Base-by-base conservation (phyloP, 202 grass and related monocot genomes). In the Saccharum hybrid region DNA sequence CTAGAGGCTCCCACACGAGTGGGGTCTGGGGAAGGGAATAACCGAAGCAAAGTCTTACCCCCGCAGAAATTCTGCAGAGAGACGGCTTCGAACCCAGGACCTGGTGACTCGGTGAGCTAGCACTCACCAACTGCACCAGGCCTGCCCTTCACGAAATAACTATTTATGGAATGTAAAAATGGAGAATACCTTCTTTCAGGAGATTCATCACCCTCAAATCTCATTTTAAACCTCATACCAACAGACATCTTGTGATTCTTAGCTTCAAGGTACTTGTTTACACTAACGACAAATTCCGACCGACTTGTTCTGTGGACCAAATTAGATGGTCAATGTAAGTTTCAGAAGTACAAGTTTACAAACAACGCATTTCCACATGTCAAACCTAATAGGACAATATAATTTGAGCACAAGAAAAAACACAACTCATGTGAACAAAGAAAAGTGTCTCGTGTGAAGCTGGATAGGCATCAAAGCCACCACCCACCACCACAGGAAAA, bases 221-320 rank as follows among this genome's bases (percentile, higher is more conserved):
- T 93, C 96, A 98, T 98, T 72, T 88, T 93, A 81, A 95, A 98
- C 62, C 96, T 93, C 96, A 92, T 89, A 57, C 96, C 96, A 67
- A 95, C 81, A 78, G 89, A 87, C 43, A 93, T 87, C 71, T 95
- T 93, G 23, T 78, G 78, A 62, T 91, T 93, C 81, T 90, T 92
- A 82, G 90, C 87, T 88, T 98, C 92, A 63, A 95, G 81, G 81
- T 98, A 98, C 83, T 95, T 98, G 81, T 92, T 95, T 37, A 93
- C 76, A 34, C 85, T 89, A 31, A 94, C 72, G 3, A 98, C 75
- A 84, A 98, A 93, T 43, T 98, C 95, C 15, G 95, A 98, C 46
- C 41, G 85, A 81, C 89, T 93, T 72, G 88, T 88, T 81, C 96
- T 98, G 88, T 57, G 88, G 86, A 42, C 5, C 56, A 91, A 70